phyloP scores from a whole-genome alignment of 768 basidiomycete genomes.

The Boletales sp. region DNA sequence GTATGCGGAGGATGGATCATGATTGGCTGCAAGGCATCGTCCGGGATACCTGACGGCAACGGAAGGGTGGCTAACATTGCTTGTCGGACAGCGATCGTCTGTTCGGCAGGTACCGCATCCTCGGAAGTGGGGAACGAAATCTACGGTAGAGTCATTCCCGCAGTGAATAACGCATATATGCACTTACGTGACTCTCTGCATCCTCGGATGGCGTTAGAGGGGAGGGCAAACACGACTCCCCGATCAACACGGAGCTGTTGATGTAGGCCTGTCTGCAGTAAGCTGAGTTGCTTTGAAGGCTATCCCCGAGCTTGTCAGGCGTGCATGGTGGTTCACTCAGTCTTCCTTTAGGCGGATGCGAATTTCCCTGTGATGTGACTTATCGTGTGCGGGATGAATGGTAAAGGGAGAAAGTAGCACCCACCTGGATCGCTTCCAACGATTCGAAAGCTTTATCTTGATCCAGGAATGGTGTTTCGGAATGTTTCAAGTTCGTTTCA shows the following conservation, averaged over 20 bases:
- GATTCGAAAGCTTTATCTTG: neutral
- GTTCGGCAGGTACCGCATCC: conserved; percentile 24
- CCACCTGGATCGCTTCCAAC: conserved; percentile 1
- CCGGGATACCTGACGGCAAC: conserved; percentile 59
- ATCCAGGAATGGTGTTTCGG: neutral
- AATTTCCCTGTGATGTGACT: neutral
- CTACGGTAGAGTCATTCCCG: neutral
- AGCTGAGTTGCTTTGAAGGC: conserved; percentile 26
- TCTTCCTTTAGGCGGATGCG: neutral
- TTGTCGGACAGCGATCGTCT: conserved; percentile 52
- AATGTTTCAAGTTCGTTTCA: neutral
- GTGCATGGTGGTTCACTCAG: conserved; percentile 9
- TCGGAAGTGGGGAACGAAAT: neutral
- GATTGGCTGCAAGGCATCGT: conserved; percentile 66
- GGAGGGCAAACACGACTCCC: neutral
- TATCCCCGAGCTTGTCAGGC: conserved; percentile 20
- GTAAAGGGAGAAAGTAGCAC: neutral
- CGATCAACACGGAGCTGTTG: conserved; percentile 6
- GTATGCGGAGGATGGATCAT: conserved; percentile 60
- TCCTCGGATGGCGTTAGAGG: neutral
- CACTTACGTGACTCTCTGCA: conserved; percentile 14
- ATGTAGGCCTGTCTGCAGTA: conserved; percentile 16
- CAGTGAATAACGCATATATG: conserved; percentile 10
- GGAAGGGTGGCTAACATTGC: conserved; percentile 57
- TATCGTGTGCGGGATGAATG: neutral